Base-by-base conservation (phyloP, 2,329 filamentous ascomycete species). In the Claviceps lovelessii region DNA sequence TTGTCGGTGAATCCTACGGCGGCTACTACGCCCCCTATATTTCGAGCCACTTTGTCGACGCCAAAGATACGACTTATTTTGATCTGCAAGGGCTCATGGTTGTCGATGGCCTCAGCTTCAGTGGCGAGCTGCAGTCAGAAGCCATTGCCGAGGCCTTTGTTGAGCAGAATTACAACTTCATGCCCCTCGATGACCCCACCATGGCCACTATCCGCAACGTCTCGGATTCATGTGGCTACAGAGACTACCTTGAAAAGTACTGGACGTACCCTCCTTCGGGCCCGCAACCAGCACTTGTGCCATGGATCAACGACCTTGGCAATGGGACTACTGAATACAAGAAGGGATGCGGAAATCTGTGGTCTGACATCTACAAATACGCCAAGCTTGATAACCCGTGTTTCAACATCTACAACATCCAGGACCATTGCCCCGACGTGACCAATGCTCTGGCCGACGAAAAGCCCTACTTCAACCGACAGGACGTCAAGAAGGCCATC, bases 401-500 rank as follows among this genome's bases (percentile, higher is more conserved):
- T 72, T 94, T 86, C 69, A 81, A 89, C 65, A 72, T 87, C 11
- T 93, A 91, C 69, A 79, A 86, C 52, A 78, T 91, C 15, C 79
- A 79, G 2, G 82, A 80, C 4, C 85, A 82, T 13, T 93, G 88
- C 64, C 88, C 88, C 0, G 60, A 83, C 3, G 72, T 79, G 2
- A 88, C 80, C 76, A 83, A 89, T 56, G 79, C 85, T 0, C 73
- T 90, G 3, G 81, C 81, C 17, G 84, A 81, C 17, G 84, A 85
- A 68, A 83, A 83, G n/a, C 75, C 89, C 53, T 86, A 88, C 72
- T 88, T 88, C 68, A 80, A 88, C 70, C 81, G 84, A 6, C 71
- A 72, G 2, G 84, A 86, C 54, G 85, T 89, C 2, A 83, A 88
- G 62, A 68, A 71, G 11, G 84, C 84, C 1, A 79, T 88, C 62